Evolutionary conservation across 1,139 yeast genomes (phyloP).

Genomic region (Candida glucosophila): DNA sequence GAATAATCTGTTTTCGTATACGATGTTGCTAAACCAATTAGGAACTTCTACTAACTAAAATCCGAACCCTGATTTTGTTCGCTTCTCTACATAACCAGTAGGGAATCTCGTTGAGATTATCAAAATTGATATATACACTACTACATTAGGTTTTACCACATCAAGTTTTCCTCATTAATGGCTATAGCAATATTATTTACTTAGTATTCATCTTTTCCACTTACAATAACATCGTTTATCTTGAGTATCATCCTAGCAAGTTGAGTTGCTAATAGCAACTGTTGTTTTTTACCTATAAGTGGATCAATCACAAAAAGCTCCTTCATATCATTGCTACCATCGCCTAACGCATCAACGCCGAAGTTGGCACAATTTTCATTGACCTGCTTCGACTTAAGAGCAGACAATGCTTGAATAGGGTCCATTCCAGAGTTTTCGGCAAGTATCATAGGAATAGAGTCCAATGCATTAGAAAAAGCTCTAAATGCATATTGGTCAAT

Average conservation of each 20-base stretch:
- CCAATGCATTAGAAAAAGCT: constrained; percentile 87
- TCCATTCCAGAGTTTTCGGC: constrained; percentile 96
- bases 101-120: no score
- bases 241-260: constrained; percentile 94
- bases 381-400: constrained; percentile 78
- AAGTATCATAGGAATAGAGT: constrained; percentile 84
- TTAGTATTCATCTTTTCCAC: constrained; percentile 74
- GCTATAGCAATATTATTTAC: no score
- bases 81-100: no score
- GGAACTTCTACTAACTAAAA: no score
- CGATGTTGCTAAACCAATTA: no score
- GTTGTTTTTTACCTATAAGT: constrained; percentile 93
- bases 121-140: no score
- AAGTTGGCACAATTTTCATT: constrained; percentile 59
- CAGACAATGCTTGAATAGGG: constrained; percentile 83
- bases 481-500: constrained; percentile 97
- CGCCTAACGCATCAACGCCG: constrained; percentile 93
- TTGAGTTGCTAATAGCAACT: constrained; percentile 89
- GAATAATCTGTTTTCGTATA: no score
- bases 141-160: no score
- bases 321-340: constrained; percentile 84
- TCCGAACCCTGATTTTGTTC: no score
- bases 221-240: constrained; percentile 90
- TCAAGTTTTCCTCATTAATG: no score
- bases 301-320: constrained; percentile 95